Evolutionary conservation across 2,329 filamentous ascomycete species (phyloP).

Genomic region (Monilinia fructicola): DNA sequence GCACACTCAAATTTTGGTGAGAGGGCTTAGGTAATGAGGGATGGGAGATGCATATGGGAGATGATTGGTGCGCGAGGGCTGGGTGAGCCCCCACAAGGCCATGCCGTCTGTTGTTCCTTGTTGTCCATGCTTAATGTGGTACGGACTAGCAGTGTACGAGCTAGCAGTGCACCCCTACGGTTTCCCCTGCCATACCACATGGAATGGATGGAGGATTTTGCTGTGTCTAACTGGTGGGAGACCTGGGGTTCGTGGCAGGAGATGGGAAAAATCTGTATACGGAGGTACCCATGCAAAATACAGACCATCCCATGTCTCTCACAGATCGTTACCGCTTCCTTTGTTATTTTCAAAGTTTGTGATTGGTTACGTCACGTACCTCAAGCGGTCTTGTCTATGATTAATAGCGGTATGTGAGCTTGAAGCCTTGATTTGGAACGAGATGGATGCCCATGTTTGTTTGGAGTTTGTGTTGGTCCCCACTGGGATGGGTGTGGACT

Average conservation of each 20-base stretch:
- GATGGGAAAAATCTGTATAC: slow-evolving; percentile 13
- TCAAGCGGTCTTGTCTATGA: slow-evolving; percentile 24
- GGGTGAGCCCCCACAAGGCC: slow-evolving; percentile 8
- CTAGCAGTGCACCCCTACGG: slow-evolving; percentile 7
- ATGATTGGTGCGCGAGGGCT: no score
- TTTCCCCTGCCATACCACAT: neutral
- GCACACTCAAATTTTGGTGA: slow-evolving; percentile 22
- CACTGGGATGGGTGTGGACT: slow-evolving; percentile 13
- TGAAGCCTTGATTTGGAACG: slow-evolving; percentile 21
- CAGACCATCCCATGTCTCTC: neutral
- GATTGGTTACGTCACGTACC: slow-evolving; percentile 32
- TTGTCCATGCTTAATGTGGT: slow-evolving; percentile 5
- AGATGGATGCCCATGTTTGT: slow-evolving; percentile 13
- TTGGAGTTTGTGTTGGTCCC: slow-evolving; percentile 23
- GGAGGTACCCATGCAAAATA: slow-evolving; percentile 16
- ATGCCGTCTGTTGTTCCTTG: neutral
- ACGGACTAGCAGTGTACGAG: slow-evolving; percentile 5
- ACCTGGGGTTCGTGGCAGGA: slow-evolving; percentile 8
- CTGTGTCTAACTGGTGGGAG: slow-evolving; percentile 16
- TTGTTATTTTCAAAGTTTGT: neutral
- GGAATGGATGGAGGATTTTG: neutral
- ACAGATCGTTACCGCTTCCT: slow-evolving; percentile 21
- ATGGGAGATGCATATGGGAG: slow-evolving; percentile 19
- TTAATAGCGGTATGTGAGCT: slow-evolving; percentile 30
- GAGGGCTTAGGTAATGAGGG: slow-evolving; percentile 33